These are phyloP conservation scores for Chlorella vulgaris DNA, from an alignment of 139 green algal genomes.

Conservation along the genomic window DNA sequence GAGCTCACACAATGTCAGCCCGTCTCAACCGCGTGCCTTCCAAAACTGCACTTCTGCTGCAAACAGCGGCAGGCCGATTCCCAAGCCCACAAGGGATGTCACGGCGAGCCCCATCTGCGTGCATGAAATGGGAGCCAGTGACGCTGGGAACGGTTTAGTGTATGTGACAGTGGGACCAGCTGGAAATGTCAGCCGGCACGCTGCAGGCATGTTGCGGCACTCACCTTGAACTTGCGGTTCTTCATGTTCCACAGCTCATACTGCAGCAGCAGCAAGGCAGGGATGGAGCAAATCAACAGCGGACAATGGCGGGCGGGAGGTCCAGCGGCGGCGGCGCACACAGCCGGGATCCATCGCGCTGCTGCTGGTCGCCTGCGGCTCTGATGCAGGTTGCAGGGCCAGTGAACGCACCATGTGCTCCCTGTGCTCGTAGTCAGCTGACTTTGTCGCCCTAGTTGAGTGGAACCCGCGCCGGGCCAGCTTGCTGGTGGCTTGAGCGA, in stretches of 20 bases:
- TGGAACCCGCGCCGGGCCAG: neutral
- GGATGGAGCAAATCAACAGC: neutral
- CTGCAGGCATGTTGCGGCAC: too few species aligned
- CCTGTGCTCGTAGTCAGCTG: neutral
- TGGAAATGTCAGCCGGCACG: too few species aligned
- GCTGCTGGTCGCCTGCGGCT: neutral
- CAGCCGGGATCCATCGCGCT: neutral
- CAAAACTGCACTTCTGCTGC: constrained; percentile 25
- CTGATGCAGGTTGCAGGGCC: neutral
- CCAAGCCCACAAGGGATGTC: neutral
- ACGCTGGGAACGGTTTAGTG: neutral
- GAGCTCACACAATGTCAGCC: too few species aligned
- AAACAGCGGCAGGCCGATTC: neutral
- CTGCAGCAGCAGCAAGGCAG: neutral
- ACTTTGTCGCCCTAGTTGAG: neutral
- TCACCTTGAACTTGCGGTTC: constrained; percentile 29
- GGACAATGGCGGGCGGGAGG: neutral
- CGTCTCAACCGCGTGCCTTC: constrained; percentile 25
- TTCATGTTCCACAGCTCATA: constrained; percentile 27
- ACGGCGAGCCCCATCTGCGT: constrained; percentile 26
- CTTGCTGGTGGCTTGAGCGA: neutral
- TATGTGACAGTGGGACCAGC: too few species aligned
- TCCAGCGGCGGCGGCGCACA: neutral
- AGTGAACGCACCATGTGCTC: neutral
- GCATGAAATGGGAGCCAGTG: neutral